Conservation (phyloP, 2,329 filamentous ascomycete species). For the Beauveria sp. region DNA sequence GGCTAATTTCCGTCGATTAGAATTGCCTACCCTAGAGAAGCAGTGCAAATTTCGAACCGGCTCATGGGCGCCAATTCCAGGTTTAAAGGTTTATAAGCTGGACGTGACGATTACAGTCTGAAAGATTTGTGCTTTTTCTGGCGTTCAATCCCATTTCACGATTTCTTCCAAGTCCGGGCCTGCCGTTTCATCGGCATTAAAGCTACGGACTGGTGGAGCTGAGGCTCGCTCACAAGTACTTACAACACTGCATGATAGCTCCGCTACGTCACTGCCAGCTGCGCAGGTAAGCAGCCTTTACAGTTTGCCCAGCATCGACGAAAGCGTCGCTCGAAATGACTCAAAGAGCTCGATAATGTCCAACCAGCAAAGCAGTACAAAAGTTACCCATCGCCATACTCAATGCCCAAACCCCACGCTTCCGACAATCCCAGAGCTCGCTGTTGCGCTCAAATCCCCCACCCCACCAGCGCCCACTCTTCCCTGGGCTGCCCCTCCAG, state of each 20-base stretch:
- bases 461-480: conserved; percentile 8
- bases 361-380: not conserved
- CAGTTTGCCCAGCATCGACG: not conserved
- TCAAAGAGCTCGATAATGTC: not conserved
- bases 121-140: not conserved
- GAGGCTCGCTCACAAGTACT: too few species aligned
- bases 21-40: conserved; percentile 4
- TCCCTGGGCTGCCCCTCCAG: conserved; percentile 1
- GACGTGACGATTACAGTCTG: not conserved
- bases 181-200: not conserved
- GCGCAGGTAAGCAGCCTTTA: not conserved
- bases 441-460: not conserved
- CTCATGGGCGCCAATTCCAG: conserved; percentile 13
- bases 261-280: not conserved
- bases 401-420: not conserved
- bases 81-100: not conserved
- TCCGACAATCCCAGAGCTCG: not conserved
- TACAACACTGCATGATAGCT: not conserved
- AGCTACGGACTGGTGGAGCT: too few species aligned
- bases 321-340: not conserved
- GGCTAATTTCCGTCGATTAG: not conserved
- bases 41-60: not conserved
- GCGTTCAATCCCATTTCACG: not conserved
- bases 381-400: not conserved
- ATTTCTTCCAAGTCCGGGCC: not conserved